Conservation (phyloP, 2,329 filamentous ascomycete species). For the Aspergillus fumigatiaffinis region DNA sequence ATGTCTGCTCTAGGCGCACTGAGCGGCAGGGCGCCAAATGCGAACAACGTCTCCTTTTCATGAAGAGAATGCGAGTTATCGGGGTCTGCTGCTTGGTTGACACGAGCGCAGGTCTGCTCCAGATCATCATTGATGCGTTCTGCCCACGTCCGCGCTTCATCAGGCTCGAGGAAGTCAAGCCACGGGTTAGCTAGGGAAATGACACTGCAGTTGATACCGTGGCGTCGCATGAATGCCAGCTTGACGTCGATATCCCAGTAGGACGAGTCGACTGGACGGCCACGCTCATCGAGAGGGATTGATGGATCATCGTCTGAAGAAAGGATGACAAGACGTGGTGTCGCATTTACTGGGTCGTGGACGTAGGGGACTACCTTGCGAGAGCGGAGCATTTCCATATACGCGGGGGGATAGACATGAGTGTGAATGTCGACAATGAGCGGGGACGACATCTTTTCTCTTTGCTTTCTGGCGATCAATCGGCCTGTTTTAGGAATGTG, state of each 20-base stretch:
- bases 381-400: conserved; percentile 54
- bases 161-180: conserved; percentile 73
- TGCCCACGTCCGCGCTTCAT: conserved; percentile 62
- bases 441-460: conserved; percentile 23
- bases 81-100: conserved; percentile 24
- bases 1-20: conserved; percentile 62
- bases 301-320: conserved; percentile 43
- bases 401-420: conserved; percentile 60
- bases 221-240: conserved; percentile 80
- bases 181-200: conserved; percentile 90
- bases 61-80: conserved; percentile 15
- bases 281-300: conserved; percentile 49
- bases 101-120: conserved; percentile 61
- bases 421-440: conserved; percentile 59
- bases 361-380: conserved; percentile 47
- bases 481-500: background rate
- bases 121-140: conserved; percentile 73
- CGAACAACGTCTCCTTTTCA: conserved; percentile 67
- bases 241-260: conserved; percentile 80
- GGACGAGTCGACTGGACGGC: conserved; percentile 76
- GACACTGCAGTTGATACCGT: conserved; percentile 76
- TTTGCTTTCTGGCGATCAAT: background rate
- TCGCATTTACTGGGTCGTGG: conserved; percentile 34
- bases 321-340: conserved; percentile 45
- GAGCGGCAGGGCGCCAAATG: conserved; percentile 78